phyloP scores from a whole-genome alignment of 305 asterid genomes.

The Rubia balearica region DNA sequence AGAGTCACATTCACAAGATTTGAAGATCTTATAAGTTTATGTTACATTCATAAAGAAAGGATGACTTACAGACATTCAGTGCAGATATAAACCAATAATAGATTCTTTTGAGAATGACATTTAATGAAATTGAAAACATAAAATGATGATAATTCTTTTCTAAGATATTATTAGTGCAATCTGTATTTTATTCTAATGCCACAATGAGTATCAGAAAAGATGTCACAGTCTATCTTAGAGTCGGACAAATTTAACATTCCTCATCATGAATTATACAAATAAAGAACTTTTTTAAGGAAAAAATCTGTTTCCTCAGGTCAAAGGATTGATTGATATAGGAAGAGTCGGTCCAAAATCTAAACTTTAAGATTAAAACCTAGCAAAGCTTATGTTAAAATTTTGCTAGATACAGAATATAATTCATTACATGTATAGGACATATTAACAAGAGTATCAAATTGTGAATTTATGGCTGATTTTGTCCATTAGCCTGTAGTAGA shows the following conservation, averaged over 20 bases:
- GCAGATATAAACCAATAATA: neutral
- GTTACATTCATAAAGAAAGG: neutral
- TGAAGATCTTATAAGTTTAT: neutral
- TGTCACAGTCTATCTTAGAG: neutral
- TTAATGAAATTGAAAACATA: neutral
- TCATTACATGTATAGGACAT: neutral
- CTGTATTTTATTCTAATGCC: neutral
- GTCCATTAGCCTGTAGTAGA: neutral
- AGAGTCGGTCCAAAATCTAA: no score
- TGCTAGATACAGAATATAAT: neutral
- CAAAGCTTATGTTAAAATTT: neutral
- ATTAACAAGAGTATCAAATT: neutral
- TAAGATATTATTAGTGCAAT: neutral
- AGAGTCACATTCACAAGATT: neutral
- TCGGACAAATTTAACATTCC: neutral
- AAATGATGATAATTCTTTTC: neutral
- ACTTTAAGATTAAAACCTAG: neutral
- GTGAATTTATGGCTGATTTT: neutral
- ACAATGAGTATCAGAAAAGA: neutral
- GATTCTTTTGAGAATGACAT: neutral
- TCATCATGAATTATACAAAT: neutral
- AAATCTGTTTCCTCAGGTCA: no score
- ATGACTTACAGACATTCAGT: neutral
- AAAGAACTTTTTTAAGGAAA: neutral
- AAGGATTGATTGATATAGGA: no score